Base-by-base conservation (phyloP, 352 stramenopile genomes). In the Pythium phragmitis region DNA sequence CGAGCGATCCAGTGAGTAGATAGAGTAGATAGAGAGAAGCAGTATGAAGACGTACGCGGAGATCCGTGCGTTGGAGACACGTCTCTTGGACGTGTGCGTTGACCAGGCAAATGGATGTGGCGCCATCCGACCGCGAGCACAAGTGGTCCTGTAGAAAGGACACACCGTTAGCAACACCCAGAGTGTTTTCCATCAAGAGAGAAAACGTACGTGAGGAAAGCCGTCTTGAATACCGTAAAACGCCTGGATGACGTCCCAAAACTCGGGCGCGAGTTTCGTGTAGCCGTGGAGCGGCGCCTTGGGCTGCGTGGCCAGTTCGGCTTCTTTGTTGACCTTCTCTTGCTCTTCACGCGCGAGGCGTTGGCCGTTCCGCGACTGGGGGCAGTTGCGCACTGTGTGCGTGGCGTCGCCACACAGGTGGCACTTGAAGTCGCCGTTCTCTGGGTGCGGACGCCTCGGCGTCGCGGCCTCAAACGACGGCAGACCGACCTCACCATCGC, bases 151-250 rank as follows among this genome's bases (percentile, higher is more conserved):
- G 19, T 39, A 39, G 34, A 55, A 17, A 63, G 4, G n/a, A 47
- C 26, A 70, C 26, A 30, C 26, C 26, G 26, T 30, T 30, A 30
- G 26, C 2, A 30, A 30, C 26, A 3, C 26, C 26, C 26, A 30
- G 2, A 30, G 26, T 30, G 26, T 30, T 30, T 5, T 30, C 26
- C 26, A 30, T 30, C 26, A 30, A 2, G 26, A 30, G 39, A 42
- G 3, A 16, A 17, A 46, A 70, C 73, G 60, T 67, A 88, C 76
- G 43, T 82, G 60, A 0, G 78, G 72, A 26, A 87, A 89, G 28
- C n/a, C 48, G n/a, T 89, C 76, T 12, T 66, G 65, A 56, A 92
- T 76, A 42, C 80, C 82, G 65, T 90, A 92, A 36, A 89, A 92
- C 9, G 71, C 60, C 49, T 72, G 67, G 62, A 92, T 87, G 33